A percentile compares a stretch with the other conserved stretches of the same genome.
Conservation (phyloP, 75 land plant genomes). For the Picea glauca region DNA sequence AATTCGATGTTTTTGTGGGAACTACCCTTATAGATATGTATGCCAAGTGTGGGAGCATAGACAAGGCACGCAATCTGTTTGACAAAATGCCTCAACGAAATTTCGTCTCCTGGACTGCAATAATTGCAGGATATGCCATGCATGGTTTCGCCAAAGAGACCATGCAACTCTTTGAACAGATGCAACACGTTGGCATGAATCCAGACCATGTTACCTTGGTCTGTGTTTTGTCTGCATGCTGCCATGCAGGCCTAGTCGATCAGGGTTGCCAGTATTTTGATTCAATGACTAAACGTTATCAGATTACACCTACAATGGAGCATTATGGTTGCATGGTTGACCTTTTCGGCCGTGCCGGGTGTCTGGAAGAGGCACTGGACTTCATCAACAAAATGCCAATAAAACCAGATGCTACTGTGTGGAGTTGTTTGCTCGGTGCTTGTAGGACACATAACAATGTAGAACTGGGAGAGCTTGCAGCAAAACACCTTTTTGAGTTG, state of each 20-base stretch:
- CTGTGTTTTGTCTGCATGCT: slow-evolving; percentile 9
- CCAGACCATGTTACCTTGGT: slow-evolving; percentile 24
- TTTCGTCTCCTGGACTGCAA: background rate
- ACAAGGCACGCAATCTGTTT: background rate
- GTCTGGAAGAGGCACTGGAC: too few species aligned
- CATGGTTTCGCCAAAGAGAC: background rate
- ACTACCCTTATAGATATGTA: slow-evolving; percentile 7
- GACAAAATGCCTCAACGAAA: background rate
- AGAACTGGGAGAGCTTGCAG: too few species aligned
- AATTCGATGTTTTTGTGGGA: background rate
- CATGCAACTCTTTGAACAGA: slow-evolving; percentile 15
- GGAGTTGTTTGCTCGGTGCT: too few species aligned
- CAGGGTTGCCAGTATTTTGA: slow-evolving; percentile 14
- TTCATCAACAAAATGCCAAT: too few species aligned
- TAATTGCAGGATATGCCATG: background rate
- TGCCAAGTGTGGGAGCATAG: slow-evolving; percentile 9
- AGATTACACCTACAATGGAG: slow-evolving; percentile 25
- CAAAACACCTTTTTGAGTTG: too few species aligned
- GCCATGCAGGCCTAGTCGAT: background rate
- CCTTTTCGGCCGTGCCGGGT: too few species aligned
- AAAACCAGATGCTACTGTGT: too few species aligned
- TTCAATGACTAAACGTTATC: slow-evolving; percentile 19
- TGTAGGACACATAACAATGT: too few species aligned
- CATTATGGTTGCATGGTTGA: slow-evolving; percentile 13
- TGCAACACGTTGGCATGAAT: slow-evolving; percentile 30